A percentile compares a stretch with the other conserved stretches of the same genome.
phyloP scores from a whole-genome alignment of 257 asterid genomes.

The Fraxinus pennsylvanica region DNA sequence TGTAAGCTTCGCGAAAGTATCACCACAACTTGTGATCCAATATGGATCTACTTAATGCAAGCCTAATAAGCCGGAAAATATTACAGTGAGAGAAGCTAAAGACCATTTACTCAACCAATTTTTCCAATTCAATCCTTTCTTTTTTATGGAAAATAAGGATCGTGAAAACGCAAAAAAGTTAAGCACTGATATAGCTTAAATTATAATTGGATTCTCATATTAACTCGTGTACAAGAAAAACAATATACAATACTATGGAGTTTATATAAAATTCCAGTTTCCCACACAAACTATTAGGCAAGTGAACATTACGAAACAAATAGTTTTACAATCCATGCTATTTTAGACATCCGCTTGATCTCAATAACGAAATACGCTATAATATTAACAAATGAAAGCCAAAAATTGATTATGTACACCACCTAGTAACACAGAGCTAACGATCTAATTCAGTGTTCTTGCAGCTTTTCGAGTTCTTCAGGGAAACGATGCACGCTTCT shows the following conservation, averaged over 20 bases:
- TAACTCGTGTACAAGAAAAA: not conserved
- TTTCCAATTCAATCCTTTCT: too few species aligned
- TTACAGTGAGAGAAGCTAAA: too few species aligned
- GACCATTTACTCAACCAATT: too few species aligned
- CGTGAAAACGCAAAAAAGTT: too few species aligned
- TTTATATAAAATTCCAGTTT: not conserved
- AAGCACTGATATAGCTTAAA: too few species aligned
- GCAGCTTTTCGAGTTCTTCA: slow-evolving; percentile 33
- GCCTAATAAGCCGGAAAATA: too few species aligned
- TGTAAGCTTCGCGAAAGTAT: too few species aligned
- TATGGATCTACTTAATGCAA: too few species aligned
- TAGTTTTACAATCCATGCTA: slow-evolving; percentile 9
- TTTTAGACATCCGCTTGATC: not conserved
- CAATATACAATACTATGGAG: too few species aligned
- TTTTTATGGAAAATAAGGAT: too few species aligned
- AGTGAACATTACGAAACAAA: not conserved
- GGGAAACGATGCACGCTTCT: slow-evolving; percentile 33
- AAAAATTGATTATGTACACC: slow-evolving; percentile 26
- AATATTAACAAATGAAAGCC: slow-evolving; percentile 14
- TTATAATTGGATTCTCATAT: not conserved
- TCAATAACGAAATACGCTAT: not conserved
- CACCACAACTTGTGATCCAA: too few species aligned
- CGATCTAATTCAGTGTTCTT: not conserved
- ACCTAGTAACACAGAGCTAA: not conserved
- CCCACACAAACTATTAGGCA: slow-evolving; percentile 5